These are phyloP conservation scores for Lasiosphaeria miniovina DNA, from an alignment of 495 filamentous ascomycete species.

Conservation along the genomic window DNA sequence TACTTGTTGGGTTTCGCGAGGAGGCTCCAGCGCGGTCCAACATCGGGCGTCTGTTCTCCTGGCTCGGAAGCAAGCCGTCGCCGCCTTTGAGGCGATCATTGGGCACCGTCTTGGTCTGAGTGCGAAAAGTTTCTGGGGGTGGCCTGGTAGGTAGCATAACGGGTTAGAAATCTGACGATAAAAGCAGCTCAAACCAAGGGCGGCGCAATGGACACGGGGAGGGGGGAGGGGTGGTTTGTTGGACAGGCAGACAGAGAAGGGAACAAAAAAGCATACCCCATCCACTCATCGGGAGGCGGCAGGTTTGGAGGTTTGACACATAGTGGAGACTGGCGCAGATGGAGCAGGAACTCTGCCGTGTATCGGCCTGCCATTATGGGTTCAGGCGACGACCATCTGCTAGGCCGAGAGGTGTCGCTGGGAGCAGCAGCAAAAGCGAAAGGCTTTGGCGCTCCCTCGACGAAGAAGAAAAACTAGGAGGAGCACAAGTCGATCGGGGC, in stretches of 20 bases:
- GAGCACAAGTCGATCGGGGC: neutral
- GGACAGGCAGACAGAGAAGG: conserved; percentile 9
- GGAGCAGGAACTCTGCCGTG: conserved; percentile 71
- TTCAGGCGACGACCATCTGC: conserved; percentile 27
- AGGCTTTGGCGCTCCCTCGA: neutral
- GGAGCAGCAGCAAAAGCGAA: conserved; percentile 1
- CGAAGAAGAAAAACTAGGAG: neutral
- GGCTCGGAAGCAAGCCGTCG: conserved; percentile 42
- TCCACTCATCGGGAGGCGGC: conserved; percentile 94
- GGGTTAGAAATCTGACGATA: neutral
- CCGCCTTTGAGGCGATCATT: conserved; percentile 44
- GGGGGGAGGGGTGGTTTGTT: neutral
- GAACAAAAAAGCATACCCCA: conserved; percentile 66
- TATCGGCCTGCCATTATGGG: conserved; percentile 59
- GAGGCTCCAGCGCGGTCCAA: conserved; percentile 55
- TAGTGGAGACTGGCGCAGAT: conserved; percentile 77
- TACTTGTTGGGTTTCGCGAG: conserved; percentile 54
- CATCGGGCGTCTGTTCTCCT: conserved; percentile 55
- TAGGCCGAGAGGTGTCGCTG: conserved; percentile 1
- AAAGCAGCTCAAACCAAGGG: no score
- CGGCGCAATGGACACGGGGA: no score
- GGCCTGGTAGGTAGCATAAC: conserved; percentile 24
- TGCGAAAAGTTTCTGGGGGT: conserved; percentile 42
- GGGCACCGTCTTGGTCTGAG: conserved; percentile 35
- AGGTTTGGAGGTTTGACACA: conserved; percentile 76